A percentile compares a stretch with the other conserved stretches of the same genome.
Conservation (phyloP, 2,329 filamentous ascomycete genomes). For the Fusarium coffeatum region DNA sequence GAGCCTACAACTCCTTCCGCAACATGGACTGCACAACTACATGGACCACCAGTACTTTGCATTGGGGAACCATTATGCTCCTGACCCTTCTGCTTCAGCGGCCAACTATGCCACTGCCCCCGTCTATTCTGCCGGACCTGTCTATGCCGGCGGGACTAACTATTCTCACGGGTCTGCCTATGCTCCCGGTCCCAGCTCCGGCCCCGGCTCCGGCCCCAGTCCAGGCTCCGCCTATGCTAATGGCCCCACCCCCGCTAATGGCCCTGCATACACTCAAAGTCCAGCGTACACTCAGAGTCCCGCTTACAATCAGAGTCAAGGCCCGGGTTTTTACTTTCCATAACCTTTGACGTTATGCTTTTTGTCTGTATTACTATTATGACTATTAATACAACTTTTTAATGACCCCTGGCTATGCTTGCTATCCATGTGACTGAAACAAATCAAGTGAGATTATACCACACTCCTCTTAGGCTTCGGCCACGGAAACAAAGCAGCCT, state of each 20-base stretch:
- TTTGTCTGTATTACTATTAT: background rate
- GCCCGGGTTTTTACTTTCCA: background rate
- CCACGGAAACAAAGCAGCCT: background rate
- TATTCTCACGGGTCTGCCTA: background rate
- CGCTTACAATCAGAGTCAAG: background rate
- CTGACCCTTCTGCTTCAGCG: background rate
- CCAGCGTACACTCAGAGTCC: background rate
- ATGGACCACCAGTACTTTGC: background rate
- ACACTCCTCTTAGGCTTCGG: background rate
- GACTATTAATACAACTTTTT: background rate
- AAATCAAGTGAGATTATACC: background rate
- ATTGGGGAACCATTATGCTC: background rate
- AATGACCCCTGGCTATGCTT: background rate
- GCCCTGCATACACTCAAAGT: background rate
- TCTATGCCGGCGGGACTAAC: background rate
- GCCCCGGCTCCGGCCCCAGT: background rate
- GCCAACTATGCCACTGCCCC: background rate
- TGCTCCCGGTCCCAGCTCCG: background rate
- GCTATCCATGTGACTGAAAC: background rate
- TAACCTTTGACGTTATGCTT: background rate
- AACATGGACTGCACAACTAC: background rate
- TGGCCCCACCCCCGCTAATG: background rate
- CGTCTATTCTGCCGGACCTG: background rate
- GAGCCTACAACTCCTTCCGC: background rate
- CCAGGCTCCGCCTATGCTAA: background rate